Base-by-base conservation (phyloP, 805 yeast species). In the Kuraishia capsulata region DNA sequence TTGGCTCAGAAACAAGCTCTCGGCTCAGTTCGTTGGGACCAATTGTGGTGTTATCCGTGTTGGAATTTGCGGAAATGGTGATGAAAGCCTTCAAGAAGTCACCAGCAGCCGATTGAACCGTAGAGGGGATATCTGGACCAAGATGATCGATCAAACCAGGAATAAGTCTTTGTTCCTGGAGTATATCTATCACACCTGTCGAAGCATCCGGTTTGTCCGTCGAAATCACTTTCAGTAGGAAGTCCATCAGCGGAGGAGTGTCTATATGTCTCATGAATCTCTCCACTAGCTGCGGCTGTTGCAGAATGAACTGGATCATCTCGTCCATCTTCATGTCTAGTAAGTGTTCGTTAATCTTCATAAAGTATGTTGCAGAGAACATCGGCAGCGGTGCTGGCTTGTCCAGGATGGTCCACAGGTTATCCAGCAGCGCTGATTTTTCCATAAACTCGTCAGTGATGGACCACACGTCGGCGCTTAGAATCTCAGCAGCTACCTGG, bases 11-110 rank as follows among this genome's bases (percentile, higher is more conserved):
- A 11, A 89, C 97, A 24, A 92, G 67, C 57, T 90, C 90, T 46
- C 98, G 72, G 3, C 96, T 87, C 29, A 92, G 67, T 54, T 87
- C 96, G 54, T 92, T 92, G 2, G 98, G 97, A 1, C 98, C 98
- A 39, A 92, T 85, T 8, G 95, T 84, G 2, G 95, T 83, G 45
- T 85, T 89, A 42, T 87, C 87, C 33, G 87, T 83, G 42, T 84
- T 86, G 5, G 94, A 87, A 52, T 90, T 92, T 5, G 97, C 96
- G 32, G 96, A 86, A 24, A 92, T 85, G 2, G 97, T 82, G 26
- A 92, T 83, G 51, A 92, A 78, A 0, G 97, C 97, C 55, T 92
- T 92, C 38, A 92, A 65, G 53, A 92, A 92, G 54, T 92, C 98
- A 18, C 96, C 94, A 1, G 95, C 94, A 0, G 97, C 95, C 14